phyloP scores from a whole-genome alignment of 2,329 filamentous ascomycete genomes.

The Cladosporium austrohemisphaericum region DNA sequence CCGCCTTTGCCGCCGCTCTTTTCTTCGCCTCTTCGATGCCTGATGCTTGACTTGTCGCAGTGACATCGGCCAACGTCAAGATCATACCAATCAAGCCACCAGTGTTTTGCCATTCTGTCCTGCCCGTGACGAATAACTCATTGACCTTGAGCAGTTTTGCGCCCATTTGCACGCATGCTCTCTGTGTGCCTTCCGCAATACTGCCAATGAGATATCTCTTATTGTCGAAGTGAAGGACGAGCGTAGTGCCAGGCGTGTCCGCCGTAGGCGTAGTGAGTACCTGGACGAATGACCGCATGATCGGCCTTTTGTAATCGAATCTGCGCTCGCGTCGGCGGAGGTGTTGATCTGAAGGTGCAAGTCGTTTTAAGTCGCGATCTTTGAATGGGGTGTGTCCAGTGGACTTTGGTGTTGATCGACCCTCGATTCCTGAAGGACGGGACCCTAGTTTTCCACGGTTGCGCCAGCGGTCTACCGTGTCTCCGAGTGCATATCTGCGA shows the following conservation, averaged over 20 bases:
- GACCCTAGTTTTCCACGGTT: neutral
- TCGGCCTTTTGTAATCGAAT: neutral
- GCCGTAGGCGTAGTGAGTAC: slow-evolving; percentile 78
- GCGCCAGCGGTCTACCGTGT: slow-evolving; percentile 2
- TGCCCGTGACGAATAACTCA: slow-evolving; percentile 80
- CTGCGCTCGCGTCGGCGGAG: neutral
- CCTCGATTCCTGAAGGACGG: neutral
- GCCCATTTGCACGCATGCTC: slow-evolving; percentile 67
- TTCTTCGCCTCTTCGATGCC: slow-evolving; percentile 39
- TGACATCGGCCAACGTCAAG: slow-evolving; percentile 73
- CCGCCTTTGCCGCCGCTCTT: slow-evolving; percentile 31
- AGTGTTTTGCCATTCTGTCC: slow-evolving; percentile 67
- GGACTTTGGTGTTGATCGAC: neutral
- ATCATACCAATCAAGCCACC: slow-evolving; percentile 84
- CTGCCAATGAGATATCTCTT: slow-evolving; percentile 83
- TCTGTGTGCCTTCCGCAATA: slow-evolving; percentile 78
- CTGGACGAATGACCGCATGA: slow-evolving; percentile 72
- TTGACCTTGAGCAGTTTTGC: slow-evolving; percentile 61
- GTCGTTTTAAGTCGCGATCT: neutral
- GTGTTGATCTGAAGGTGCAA: neutral
- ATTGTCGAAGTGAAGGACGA: slow-evolving; percentile 76
- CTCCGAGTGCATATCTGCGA: slow-evolving; percentile 11
- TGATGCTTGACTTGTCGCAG: slow-evolving; percentile 45
- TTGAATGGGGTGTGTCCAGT: neutral
- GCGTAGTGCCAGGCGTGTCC: slow-evolving; percentile 76